Percentiles rank a stretch among this genome's conserved stretches.
Evolutionary conservation across 768 basidiomycete species (phyloP).

Genomic region (Artomyces pyxidatus): DNA sequence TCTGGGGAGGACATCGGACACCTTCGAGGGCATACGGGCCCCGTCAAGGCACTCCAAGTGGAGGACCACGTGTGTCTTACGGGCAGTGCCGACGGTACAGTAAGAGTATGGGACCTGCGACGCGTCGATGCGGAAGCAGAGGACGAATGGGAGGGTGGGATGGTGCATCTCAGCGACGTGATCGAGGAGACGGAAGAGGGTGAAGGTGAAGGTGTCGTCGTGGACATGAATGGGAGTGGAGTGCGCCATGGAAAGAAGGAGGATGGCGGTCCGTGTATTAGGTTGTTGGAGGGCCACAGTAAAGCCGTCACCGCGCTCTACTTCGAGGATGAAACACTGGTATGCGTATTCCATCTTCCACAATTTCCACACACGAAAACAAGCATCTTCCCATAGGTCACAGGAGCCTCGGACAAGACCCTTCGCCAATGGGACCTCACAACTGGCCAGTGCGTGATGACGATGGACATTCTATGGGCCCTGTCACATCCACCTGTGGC

Average conservation of each 20-base stretch:
- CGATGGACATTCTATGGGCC: slow-evolving; percentile 99
- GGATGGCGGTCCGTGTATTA: slow-evolving; percentile 56
- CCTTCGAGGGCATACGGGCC: slow-evolving; percentile 71
- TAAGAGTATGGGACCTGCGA: slow-evolving; percentile 87
- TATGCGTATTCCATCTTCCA: slow-evolving; percentile 28
- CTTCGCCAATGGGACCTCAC: slow-evolving; percentile 96
- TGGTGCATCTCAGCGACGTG: slow-evolving; percentile 54
- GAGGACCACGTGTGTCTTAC: slow-evolving; percentile 88
- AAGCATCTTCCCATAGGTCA: slow-evolving; percentile 64
- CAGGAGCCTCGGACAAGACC: slow-evolving; percentile 96
- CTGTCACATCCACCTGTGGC: slow-evolving; percentile 77
- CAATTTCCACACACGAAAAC: not conserved
- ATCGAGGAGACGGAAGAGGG: slow-evolving; percentile 52
- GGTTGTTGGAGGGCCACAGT: slow-evolving; percentile 82
- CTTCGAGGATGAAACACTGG: slow-evolving; percentile 91
- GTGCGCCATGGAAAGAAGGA: slow-evolving; percentile 29
- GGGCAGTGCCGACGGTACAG: slow-evolving; percentile 79
- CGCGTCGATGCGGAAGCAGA: slow-evolving; percentile 71
- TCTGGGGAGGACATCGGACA: slow-evolving; percentile 82
- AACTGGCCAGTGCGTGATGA: slow-evolving; percentile 97
- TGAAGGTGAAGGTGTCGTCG: slow-evolving; percentile 26
- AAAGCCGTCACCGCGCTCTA: slow-evolving; percentile 91
- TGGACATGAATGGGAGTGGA: slow-evolving; percentile 25
- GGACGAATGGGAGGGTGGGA: slow-evolving; percentile 41
- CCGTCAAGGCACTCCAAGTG: slow-evolving; percentile 87